These are phyloP conservation scores for Arachnopeziza araneosa DNA, from an alignment of 2,329 filamentous ascomycete species.

Conservation along the genomic window DNA sequence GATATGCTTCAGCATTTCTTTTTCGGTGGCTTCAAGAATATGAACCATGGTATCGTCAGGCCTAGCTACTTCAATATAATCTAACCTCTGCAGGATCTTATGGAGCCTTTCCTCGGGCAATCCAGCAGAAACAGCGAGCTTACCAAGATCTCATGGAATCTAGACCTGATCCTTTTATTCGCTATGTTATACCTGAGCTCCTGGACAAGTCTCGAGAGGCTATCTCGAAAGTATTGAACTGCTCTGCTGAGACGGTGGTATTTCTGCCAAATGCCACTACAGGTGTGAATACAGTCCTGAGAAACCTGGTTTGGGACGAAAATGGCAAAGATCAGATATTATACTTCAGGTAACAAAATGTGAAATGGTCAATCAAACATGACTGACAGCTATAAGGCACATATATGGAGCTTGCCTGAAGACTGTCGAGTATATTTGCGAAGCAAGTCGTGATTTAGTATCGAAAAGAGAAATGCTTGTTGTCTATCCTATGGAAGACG, in stretches of 20 bases:
- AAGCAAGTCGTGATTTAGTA: conserved; percentile 48
- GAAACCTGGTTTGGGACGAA: conserved; percentile 60
- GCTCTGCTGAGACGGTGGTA: conserved; percentile 60
- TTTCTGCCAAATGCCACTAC: conserved; percentile 79
- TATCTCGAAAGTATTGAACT: conserved; percentile 61
- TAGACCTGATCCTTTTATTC: conserved; percentile 70
- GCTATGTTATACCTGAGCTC: conserved; percentile 56
- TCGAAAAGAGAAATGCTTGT: conserved; percentile 51
- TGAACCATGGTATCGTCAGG: conserved; percentile 32
- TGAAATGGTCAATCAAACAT: neutral
- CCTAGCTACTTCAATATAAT: neutral
- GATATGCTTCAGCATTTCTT: conserved; percentile 32
- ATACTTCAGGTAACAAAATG: conserved; percentile 54
- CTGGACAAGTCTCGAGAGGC: conserved; percentile 61
- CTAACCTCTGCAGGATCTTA: conserved; percentile 55
- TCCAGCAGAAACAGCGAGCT: conserved; percentile 54
- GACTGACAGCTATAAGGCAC: neutral
- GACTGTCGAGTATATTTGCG: conserved; percentile 65
- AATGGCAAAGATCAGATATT: conserved; percentile 65
- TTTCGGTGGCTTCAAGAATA: conserved; percentile 30
- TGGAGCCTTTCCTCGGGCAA: conserved; percentile 62
- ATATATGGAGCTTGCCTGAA: conserved; percentile 58
- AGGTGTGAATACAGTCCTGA: conserved; percentile 72
- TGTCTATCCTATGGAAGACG: conserved; percentile 65
- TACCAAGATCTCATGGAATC: conserved; percentile 64